phyloP scores from a whole-genome alignment of 2,329 filamentous ascomycete genomes.

The Ceratocystis alfenasii region DNA sequence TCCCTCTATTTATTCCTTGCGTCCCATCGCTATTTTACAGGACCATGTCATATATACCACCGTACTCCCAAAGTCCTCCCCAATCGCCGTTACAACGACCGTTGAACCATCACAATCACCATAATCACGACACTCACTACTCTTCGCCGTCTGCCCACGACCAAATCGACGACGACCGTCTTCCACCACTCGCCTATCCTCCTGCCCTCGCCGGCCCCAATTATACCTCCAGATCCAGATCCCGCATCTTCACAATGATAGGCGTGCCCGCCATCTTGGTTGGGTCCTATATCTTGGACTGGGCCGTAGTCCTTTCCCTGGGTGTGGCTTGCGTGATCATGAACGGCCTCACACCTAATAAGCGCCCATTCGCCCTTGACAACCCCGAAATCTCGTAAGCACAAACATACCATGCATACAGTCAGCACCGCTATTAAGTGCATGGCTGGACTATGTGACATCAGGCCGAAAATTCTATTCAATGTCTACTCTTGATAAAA shows the following conservation, averaged over 20 bases:
- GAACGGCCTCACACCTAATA: conserved; percentile 49
- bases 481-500: background rate
- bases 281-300: conserved; percentile 62
- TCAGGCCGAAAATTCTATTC: background rate
- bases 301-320: conserved; percentile 53
- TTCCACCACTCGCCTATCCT: conserved; percentile 12
- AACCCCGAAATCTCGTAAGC: conserved; percentile 52
- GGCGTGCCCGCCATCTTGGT: conserved; percentile 30
- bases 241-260: conserved; percentile 11
- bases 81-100: conserved; percentile 13
- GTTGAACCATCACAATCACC: background rate
- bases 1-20: background rate
- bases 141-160: background rate
- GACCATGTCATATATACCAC: conserved; percentile 18
- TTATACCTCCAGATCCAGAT: background rate
- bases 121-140: background rate
- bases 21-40: background rate
- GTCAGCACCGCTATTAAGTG: background rate
- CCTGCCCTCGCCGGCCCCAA: conserved; percentile 11
- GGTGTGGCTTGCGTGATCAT: conserved; percentile 49
- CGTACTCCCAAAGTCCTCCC: conserved; percentile 19
- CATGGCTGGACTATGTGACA: background rate
- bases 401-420: background rate
- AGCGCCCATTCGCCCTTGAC: conserved; percentile 56
- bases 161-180: background rate